Evolutionary conservation across 2,329 filamentous ascomycete species (phyloP), one percentile per base, ranked within the genome.

Genomic region (Ceratocystis destructans): DNA sequence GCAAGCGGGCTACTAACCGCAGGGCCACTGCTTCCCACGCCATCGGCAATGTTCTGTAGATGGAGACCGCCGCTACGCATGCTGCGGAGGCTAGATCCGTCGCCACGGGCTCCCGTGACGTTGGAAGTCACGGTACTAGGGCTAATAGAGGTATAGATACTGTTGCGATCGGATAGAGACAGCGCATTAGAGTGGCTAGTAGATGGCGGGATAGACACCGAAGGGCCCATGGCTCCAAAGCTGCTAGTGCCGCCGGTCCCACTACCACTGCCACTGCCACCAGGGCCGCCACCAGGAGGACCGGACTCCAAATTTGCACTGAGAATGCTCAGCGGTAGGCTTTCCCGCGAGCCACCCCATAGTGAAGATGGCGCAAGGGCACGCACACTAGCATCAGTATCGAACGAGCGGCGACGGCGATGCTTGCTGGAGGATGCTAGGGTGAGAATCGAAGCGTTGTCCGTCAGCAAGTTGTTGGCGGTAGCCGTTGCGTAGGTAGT

Each of bases 391-490:
- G 90, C 90, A 73, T 94, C 88, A 0, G 90, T 94, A 74, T 94
- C 90, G 75, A 93, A 85, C 37, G 88, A 92, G 68, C 89, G 83
- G 62, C 89, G 83, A 45, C 90, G 85, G 33, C 86, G 83, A 46
- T 87, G 84, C 76, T 93, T 90, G 70, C 87, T 90, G 0, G 88
- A 92, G 3, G 89, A 93, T 1, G 90, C 90, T 15, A 95, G 80
- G 0, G 90, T 95, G 68, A 95, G 77, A 70, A 95, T 92, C 31
- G 89, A 93, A 25, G 90, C 90, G 73, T 95, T 90, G 74, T 95
- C 90, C 1, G 88, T 90, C 44, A 93, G 78, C 5, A 93, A 80
- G 71, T 89, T 90, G 75, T 92, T 91, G 64, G 89, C 89, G 0
- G 88, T 93, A 1, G 88, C 88, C n/a, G 82, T 83, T 63, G 80